These are phyloP conservation scores for Boletellus emodensis DNA, from an alignment of 768 basidiomycete species.

Conservation along the genomic window DNA sequence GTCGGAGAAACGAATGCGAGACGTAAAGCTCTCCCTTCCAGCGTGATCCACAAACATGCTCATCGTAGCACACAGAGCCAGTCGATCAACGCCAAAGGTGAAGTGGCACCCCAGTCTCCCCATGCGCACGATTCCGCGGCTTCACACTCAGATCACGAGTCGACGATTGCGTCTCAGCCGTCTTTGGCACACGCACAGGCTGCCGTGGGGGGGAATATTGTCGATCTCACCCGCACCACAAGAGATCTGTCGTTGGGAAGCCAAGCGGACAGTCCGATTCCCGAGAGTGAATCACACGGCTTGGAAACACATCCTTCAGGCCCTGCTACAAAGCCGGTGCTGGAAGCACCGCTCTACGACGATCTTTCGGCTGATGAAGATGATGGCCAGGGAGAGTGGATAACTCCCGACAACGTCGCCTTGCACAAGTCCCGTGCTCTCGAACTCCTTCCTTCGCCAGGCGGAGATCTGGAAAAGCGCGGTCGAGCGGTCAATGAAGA, in stretches of 20 bases:
- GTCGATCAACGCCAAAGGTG: background rate
- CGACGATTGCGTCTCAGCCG: slow-evolving; percentile 1
- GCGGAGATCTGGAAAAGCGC: slow-evolving; percentile 24
- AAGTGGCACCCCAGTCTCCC: background rate
- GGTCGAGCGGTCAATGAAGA: slow-evolving; percentile 38
- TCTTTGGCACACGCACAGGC: background rate
- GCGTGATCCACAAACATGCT: background rate
- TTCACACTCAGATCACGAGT: background rate
- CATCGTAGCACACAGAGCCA: slow-evolving; percentile 8
- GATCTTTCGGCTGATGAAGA: slow-evolving; percentile 74
- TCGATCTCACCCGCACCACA: slow-evolving; percentile 12
- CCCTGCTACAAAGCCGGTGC: slow-evolving; percentile 7
- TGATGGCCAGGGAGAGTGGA: slow-evolving; percentile 94
- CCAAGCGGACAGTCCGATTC: slow-evolving; percentile 1
- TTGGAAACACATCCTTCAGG: slow-evolving; percentile 24
- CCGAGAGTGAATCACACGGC: slow-evolving; percentile 33
- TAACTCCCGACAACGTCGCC: slow-evolving; percentile 84
- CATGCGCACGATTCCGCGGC: slow-evolving; percentile 1
- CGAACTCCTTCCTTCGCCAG: slow-evolving; percentile 67
- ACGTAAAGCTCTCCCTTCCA: slow-evolving; percentile 19
- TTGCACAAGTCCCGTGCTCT: slow-evolving; percentile 86
- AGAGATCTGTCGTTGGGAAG: slow-evolving; percentile 13
- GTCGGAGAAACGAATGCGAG: slow-evolving; percentile 27
- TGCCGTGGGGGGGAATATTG: background rate
- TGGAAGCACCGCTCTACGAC: slow-evolving; percentile 49